Evolutionary conservation across 169 alveolate genomes (phyloP).

Genomic region (Plasmodium adleri): DNA sequence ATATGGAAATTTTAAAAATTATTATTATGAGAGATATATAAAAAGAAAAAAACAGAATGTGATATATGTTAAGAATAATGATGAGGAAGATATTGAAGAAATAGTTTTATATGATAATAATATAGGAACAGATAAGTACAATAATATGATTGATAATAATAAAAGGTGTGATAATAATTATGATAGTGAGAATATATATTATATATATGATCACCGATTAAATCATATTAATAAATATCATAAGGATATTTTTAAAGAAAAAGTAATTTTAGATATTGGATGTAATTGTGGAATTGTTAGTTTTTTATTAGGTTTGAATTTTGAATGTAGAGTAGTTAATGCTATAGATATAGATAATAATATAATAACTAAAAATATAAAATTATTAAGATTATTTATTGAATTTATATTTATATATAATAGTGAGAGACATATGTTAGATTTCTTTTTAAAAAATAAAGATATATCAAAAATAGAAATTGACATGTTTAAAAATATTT

Average conservation of each 20-base stretch:
- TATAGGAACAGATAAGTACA: neutral
- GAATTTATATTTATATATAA: slow-evolving; percentile 39
- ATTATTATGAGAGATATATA: slow-evolving; percentile 7
- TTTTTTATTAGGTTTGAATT: slow-evolving; percentile 48
- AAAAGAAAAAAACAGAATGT: neutral
- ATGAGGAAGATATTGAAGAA: neutral
- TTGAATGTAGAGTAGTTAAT: slow-evolving; percentile 45
- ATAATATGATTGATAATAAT: neutral
- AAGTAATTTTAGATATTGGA: slow-evolving; percentile 55
- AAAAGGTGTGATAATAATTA: neutral
- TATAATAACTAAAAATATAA: slow-evolving; percentile 35
- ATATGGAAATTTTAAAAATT: neutral
- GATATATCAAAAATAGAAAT: slow-evolving; percentile 12
- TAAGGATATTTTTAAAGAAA: slow-evolving; percentile 32
- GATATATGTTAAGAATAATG: neutral
- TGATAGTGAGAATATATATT: neutral
- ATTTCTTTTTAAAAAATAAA: slow-evolving; percentile 17
- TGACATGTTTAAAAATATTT: slow-evolving; percentile 19
- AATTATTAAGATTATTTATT: slow-evolving; percentile 28
- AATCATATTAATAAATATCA: slow-evolving; percentile 17
- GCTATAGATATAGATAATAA: slow-evolving; percentile 54
- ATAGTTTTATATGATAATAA: neutral
- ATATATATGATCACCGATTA: slow-evolving; percentile 45
- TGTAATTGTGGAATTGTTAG: slow-evolving; percentile 54
- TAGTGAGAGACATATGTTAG: slow-evolving; percentile 44